Evolutionary conservation across 1,139 yeast species (phyloP).

Genomic region (Kurtzmaniella quercitrusa): DNA sequence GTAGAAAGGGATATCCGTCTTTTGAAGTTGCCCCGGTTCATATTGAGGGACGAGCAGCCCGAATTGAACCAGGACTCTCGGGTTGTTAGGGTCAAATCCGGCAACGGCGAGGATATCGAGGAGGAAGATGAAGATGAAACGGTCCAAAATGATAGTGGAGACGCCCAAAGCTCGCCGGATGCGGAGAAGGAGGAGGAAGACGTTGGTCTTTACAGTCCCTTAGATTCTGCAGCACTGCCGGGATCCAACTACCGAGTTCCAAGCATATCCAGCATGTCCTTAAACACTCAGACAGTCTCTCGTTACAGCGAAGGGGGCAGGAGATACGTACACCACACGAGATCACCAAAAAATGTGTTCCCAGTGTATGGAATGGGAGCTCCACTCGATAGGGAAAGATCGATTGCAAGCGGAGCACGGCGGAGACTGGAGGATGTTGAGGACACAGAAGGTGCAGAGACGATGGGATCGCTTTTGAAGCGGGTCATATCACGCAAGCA

Average conservation of each 20-base stretch:
- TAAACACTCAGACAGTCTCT: conserved; percentile 7
- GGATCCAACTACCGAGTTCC: background rate
- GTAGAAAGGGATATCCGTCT: conserved; percentile 64
- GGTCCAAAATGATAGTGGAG: conserved; percentile 7
- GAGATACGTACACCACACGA: conserved; percentile 10
- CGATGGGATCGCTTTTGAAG: conserved; percentile 24
- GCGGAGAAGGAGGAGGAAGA: background rate
- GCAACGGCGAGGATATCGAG: conserved; percentile 9
- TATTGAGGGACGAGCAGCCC: conserved; percentile 75
- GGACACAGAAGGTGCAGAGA: conserved; percentile 19
- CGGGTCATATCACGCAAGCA: conserved; percentile 16
- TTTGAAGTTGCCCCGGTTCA: conserved; percentile 61
- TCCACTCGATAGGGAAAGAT: conserved; percentile 50
- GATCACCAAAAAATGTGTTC: conserved; percentile 73
- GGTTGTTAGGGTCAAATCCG: conserved; percentile 47
- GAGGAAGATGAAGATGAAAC: conserved; percentile 9
- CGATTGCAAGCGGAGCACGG: conserved; percentile 45
- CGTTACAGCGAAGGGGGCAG: conserved; percentile 1
- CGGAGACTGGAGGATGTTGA: conserved; percentile 5
- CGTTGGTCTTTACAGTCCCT: background rate
- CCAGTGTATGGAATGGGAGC: conserved; percentile 77
- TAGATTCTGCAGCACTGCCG: background rate
- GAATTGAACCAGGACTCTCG: conserved; percentile 71
- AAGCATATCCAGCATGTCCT: conserved; percentile 10
- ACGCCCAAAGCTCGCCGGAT: background rate